Percentiles rank a stretch among this genome's conserved stretches.
phyloP scores from a whole-genome alignment of 2,329 filamentous ascomycete genomes.

The Delphinella strobiligena region DNA sequence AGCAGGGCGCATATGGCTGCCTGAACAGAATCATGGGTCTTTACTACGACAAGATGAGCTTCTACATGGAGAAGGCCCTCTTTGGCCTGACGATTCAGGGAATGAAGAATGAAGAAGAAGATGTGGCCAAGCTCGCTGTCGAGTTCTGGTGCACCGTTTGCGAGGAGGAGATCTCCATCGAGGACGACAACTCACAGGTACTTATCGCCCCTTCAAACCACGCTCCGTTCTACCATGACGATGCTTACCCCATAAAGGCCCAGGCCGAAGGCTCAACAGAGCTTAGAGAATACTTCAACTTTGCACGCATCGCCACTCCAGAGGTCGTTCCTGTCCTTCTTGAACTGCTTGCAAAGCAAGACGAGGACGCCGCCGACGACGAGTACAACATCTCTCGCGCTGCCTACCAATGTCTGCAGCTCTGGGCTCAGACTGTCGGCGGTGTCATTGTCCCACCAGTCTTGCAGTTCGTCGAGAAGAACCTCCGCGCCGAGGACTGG shows the following conservation, averaged over 20 bases:
- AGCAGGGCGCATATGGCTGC: slow-evolving; percentile 92
- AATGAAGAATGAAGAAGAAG: slow-evolving; percentile 97
- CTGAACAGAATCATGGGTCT: slow-evolving; percentile 97
- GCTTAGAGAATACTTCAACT: slow-evolving; percentile 89
- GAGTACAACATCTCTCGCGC: slow-evolving; percentile 96
- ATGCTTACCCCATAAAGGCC: slow-evolving; percentile 16
- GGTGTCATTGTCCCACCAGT: slow-evolving; percentile 76
- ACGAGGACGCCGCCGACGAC: slow-evolving; percentile 91
- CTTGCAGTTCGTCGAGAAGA: slow-evolving; percentile 79
- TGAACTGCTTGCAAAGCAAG: slow-evolving; percentile 83
- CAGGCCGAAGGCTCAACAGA: slow-evolving; percentile 65
- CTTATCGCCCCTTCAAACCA: slow-evolving; percentile 14
- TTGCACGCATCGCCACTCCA: slow-evolving; percentile 79
- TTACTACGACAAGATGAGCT: slow-evolving; percentile 99
- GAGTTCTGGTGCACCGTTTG: slow-evolving; percentile 99
- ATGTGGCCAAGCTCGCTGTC: slow-evolving; percentile 93
- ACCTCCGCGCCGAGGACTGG: slow-evolving; percentile 87
- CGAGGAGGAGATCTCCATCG: slow-evolving; percentile 95
- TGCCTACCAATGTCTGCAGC: slow-evolving; percentile 89
- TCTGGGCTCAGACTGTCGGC: slow-evolving; percentile 87
- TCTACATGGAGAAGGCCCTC: slow-evolving; percentile 99
- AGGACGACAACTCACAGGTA: slow-evolving; percentile 86
- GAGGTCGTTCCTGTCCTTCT: slow-evolving; percentile 92
- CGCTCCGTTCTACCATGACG: neutral
- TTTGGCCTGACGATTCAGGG: slow-evolving; percentile 95